Base-by-base conservation (phyloP, 345 rosid species). In the Anacardium occidentale region DNA sequence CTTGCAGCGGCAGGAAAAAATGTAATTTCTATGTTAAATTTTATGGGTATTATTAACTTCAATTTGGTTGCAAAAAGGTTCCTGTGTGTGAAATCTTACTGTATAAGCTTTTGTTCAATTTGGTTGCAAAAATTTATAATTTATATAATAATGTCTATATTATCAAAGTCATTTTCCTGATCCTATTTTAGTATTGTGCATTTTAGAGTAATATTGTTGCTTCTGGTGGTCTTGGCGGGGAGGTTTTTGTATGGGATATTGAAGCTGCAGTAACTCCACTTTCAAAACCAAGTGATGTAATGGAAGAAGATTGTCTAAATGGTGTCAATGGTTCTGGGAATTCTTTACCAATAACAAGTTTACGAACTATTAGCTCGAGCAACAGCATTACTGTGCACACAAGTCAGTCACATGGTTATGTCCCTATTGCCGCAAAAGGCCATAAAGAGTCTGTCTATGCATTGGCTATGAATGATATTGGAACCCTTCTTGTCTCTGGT, bases 141-240 rank as follows among this genome's bases (percentile, higher is more conserved):
- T 44, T 60, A 64, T 22, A 26, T 69, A n/a, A 37, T 75, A 55
- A 10, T 74, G 37, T 53, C 12, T 45, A 70, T 68, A n/a, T 64
- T 62, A 15, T 73, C 57, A 32, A 76, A 73, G 80, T 74, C 84
- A 73, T 80, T 82, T 83, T 37, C 81, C 86, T 93, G 87, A 93
- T 83, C 78, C 82, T 86, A 70, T 83, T 83, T 75, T 90, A 85
- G 91, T 86, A 78, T 84, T 83, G 55, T 74, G 86, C 82, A 77
- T 93, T 85, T 80, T 91, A 96, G 99, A 84, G 83, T 85, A 90
- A 90, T 86, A 77, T 96, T 78, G 90, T 96, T 91, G 98, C 97
- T 77, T 96, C 99, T 75, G 94, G 97, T 82, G 99, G 97, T 83
- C 99, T 96, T 89, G 99, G 98, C 52, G 97, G 98, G 84, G 99